These are phyloP conservation scores for Vishniacozyma victoriae DNA, from an alignment of 768 basidiomycete species.

Conservation along the genomic window DNA sequence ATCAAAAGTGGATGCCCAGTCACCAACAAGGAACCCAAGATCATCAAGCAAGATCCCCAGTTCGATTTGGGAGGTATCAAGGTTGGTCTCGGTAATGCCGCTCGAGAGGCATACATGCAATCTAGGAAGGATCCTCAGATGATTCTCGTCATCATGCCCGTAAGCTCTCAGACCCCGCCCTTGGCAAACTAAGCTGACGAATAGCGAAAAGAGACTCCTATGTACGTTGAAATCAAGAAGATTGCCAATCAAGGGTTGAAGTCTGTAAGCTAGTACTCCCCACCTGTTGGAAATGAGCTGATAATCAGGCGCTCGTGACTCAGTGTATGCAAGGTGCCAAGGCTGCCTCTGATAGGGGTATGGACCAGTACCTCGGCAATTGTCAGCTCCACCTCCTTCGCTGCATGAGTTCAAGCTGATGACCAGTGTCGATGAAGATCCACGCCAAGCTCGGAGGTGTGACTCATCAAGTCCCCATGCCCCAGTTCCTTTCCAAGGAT, in stretches of 20 bases:
- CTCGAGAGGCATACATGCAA: constrained; percentile 26
- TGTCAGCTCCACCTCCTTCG: not conserved
- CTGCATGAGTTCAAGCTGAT: constrained; percentile 7
- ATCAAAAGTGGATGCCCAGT: constrained; percentile 34
- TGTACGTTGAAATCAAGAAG: constrained; percentile 36
- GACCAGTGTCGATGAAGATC: constrained; percentile 45
- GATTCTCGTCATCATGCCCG: constrained; percentile 40
- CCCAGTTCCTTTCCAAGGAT: constrained; percentile 17
- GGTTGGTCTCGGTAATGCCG: constrained; percentile 22
- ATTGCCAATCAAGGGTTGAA: constrained; percentile 10
- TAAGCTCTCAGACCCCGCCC: too few species aligned
- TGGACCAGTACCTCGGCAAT: constrained; percentile 34
- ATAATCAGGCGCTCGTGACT: constrained; percentile 33
- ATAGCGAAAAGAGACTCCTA: constrained; percentile 24
- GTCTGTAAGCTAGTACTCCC: constrained; percentile 1
- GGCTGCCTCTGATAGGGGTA: constrained; percentile 21
- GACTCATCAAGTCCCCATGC: constrained; percentile 31
- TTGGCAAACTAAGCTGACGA: not conserved
- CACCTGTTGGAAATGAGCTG: not conserved
- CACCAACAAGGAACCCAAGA: constrained; percentile 21
- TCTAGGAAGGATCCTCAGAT: constrained; percentile 34
- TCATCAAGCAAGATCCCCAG: constrained; percentile 19
- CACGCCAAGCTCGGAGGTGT: constrained; percentile 46
- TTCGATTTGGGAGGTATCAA: constrained; percentile 17
- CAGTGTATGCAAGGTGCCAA: constrained; percentile 39